Conservation (phyloP, 2,329 filamentous ascomycete species). For the Chaetomiaceae sp. region DNA sequence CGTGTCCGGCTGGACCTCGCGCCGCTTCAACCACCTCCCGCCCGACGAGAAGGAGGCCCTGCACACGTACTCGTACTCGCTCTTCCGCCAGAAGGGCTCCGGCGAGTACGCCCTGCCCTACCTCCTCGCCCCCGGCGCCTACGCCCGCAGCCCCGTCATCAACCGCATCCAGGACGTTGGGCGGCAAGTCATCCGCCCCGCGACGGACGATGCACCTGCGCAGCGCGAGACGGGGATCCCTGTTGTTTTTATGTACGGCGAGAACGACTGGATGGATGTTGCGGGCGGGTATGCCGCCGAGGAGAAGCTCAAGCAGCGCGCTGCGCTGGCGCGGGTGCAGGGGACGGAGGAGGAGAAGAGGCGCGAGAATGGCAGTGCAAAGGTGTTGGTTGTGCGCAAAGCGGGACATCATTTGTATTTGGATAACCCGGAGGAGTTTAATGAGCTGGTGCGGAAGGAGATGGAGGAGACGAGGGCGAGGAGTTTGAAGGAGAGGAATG, state of each 20-base stretch:
- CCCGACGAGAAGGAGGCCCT: slow-evolving; percentile 72
- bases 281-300: slow-evolving; percentile 74
- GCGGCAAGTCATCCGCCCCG: slow-evolving; percentile 51
- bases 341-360: slow-evolving; percentile 62
- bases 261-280: slow-evolving; percentile 98
- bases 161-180: slow-evolving; percentile 81
- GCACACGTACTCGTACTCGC: slow-evolving; percentile 88
- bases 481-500: neutral
- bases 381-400: slow-evolving; percentile 68
- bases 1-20: slow-evolving; percentile 89
- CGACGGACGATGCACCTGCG: slow-evolving; percentile 28
- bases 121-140: slow-evolving; percentile 87
- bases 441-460: slow-evolving; percentile 46
- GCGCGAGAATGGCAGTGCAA: slow-evolving; percentile 71
- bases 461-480: slow-evolving; percentile 42
- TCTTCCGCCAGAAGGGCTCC: slow-evolving; percentile 87
- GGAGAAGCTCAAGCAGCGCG: slow-evolving; percentile 68
- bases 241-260: slow-evolving; percentile 90
- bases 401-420: slow-evolving; percentile 56
- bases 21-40: slow-evolving; percentile 85
- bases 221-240: slow-evolving; percentile 62
- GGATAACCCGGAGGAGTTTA: slow-evolving; percentile 54
- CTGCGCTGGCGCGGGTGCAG: slow-evolving; percentile 50
- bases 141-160: slow-evolving; percentile 81
- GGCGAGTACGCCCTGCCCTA: slow-evolving; percentile 93